A percentile compares a stretch with the other conserved stretches of the same genome.
Evolutionary conservation across 805 yeast genomes (phyloP).

Genomic region (Cyberlindnera veronae): DNA sequence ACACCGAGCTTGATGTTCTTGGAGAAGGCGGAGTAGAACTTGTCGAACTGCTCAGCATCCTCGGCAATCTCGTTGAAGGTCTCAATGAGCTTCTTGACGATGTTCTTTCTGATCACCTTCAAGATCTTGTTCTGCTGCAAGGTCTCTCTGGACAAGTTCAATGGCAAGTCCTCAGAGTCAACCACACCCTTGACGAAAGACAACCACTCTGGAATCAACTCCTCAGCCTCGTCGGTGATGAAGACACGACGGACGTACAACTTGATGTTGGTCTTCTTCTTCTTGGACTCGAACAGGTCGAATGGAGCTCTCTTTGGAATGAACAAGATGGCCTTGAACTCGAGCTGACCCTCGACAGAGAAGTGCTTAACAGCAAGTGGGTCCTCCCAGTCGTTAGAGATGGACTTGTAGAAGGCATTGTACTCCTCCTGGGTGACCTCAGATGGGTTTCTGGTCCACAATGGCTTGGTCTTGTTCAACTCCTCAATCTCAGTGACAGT

Average conservation of each 20-base stretch:
- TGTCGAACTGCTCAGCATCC: slow-evolving; percentile 97
- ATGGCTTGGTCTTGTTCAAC: slow-evolving; percentile 97
- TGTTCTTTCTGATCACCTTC: slow-evolving; percentile 98
- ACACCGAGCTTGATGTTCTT: slow-evolving; percentile 98
- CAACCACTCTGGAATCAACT: slow-evolving; percentile 98
- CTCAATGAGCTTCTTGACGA: slow-evolving; percentile 97
- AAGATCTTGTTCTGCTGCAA: slow-evolving; percentile 99
- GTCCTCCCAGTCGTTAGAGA: slow-evolving; percentile 99
- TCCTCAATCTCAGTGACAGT: slow-evolving; percentile 94
- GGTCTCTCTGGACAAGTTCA: slow-evolving; percentile 99
- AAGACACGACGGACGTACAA: slow-evolving; percentile 98
- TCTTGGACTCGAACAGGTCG: slow-evolving; percentile 95
- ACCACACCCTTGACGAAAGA: slow-evolving; percentile 98
- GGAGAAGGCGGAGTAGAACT: slow-evolving; percentile 95
- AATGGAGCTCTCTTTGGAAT: slow-evolving; percentile 99
- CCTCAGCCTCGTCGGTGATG: slow-evolving; percentile 99
- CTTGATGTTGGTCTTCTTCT: slow-evolving; percentile 99
- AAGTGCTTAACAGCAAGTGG: slow-evolving; percentile 99
- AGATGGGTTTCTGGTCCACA: slow-evolving; percentile 99
- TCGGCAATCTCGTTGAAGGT: slow-evolving; percentile 99
- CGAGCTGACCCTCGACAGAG: slow-evolving; percentile 99
- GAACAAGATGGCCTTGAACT: slow-evolving; percentile 95
- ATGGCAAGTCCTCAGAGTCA: slow-evolving; percentile 98
- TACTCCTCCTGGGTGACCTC: slow-evolving; percentile 98
- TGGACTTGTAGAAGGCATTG: slow-evolving; percentile 98